phyloP scores from a whole-genome alignment of 805 yeast genomes.

The Monosporozyma unispora region DNA sequence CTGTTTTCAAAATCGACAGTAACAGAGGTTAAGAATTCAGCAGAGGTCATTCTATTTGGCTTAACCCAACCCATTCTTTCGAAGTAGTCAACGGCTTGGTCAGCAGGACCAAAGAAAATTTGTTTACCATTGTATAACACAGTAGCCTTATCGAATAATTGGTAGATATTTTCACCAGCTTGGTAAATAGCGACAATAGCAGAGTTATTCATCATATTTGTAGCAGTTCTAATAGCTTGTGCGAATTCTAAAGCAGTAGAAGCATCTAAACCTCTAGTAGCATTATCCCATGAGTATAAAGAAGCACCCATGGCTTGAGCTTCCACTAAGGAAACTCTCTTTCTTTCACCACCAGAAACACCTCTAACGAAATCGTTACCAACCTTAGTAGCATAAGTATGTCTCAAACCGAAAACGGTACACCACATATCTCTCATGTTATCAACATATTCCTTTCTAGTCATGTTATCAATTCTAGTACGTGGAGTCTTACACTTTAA shows the following conservation, averaged over 20 bases:
- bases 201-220: slow-evolving; percentile 47
- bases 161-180: slow-evolving; percentile 56
- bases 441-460: slow-evolving; percentile 34
- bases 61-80: slow-evolving; percentile 53
- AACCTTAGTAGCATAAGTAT: slow-evolving; percentile 53
- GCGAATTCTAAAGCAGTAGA: slow-evolving; percentile 62
- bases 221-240: slow-evolving; percentile 49
- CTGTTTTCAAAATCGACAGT: slow-evolving; percentile 57
- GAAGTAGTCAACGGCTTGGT: slow-evolving; percentile 46
- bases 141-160: slow-evolving; percentile 52
- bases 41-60: slow-evolving; percentile 56
- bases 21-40: slow-evolving; percentile 57
- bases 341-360: slow-evolving; percentile 66
- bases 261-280: slow-evolving; percentile 63
- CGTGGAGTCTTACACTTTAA: slow-evolving; percentile 41
- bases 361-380: slow-evolving; percentile 64
- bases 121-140: slow-evolving; percentile 54
- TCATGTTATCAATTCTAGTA: slow-evolving; percentile 35
- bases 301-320: slow-evolving; percentile 46
- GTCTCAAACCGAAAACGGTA: slow-evolving; percentile 46
- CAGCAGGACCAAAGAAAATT: slow-evolving; percentile 49
- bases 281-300: slow-evolving; percentile 58
- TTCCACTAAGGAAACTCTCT: slow-evolving; percentile 63
- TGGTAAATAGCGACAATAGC: slow-evolving; percentile 61
- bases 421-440: slow-evolving; percentile 34